Evolutionary conservation across 225 moss, liverwort and hornwort genomes (phyloP), one percentile per base, ranked within the genome.

Genomic region (Bryoerythrophyllum caledonicum): DNA sequence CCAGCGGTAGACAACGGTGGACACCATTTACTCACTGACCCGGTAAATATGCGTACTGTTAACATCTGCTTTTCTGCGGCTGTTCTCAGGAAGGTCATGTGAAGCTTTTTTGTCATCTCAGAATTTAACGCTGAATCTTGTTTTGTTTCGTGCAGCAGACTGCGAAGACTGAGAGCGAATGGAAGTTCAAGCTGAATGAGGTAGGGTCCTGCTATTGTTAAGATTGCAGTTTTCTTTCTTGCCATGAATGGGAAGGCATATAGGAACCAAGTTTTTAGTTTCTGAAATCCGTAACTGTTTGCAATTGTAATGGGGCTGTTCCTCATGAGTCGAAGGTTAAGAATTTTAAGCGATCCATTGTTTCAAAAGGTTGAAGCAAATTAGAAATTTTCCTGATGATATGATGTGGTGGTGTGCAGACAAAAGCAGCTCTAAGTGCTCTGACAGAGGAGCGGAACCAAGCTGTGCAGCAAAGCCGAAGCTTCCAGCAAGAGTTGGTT

Each of bases 141-240:
- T 58, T 67, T 67, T 25, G 4, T 64, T 8, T 78, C 8, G 19
- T 82, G 75, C 72, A 75, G 84, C 99, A 99, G 87, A 88, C 81
- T 57, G 80, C 91, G 0, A 99, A 99, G 88, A 93, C 93, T 57
- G 86, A 91, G 43, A 91, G 78, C 71, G 99, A 99, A 74, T 80
- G 83, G 89, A 99, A 90, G 82, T 95, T 93, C 38, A 99, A 99
- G 80, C 70, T 95, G 17, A 99, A 93, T 70, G 99, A 99, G 99
- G 99, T 95, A 57, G 20, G 43, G 20, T 34, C 19, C 43, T 43
- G 16, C 32, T 25, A 12, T 17, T 46, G 34, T 54, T 4, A 23
- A 16, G 16, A 48, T 30, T 61, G 6, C 15, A 17, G 10, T 6
- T 5, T 37, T 46, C 19, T 0, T 54, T 6, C 68, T 3, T 15